Evolutionary conservation across 352 stramenopile species (phyloP), one percentile per base, ranked within the genome.

Genomic region (Thalassiosira pacifica): DNA sequence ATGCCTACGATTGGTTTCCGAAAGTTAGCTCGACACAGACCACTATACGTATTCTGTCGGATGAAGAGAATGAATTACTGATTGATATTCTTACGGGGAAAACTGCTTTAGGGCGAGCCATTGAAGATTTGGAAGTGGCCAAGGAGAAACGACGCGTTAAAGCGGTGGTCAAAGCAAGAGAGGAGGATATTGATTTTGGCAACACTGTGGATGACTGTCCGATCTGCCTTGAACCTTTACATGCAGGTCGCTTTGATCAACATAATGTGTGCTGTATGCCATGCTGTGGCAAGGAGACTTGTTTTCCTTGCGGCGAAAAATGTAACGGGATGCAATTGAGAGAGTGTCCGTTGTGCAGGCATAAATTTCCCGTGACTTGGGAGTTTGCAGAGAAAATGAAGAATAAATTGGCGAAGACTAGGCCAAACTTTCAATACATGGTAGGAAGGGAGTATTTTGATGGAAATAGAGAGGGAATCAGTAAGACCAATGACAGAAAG

Each of bases 261-360:
- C 34, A 42, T 4, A 42, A 42, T 10, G 10, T 42, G 34, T 42
- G 34, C 34, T 42, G 10, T 10, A 42, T 42, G 34, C 34, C 34
- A 11, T 42, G 34, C 34, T 42, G 34, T 10, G 59, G 59, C 6
- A 67, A 67, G 32, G 11, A 67, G 59, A 67, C n/a, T 27, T 67
- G 59, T 67, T 19, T 67, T 34, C 32, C 59, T 27, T 67, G 59
- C 59, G 4, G 3, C 16, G n/a, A n/a, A n/a, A 42, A 67, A 34
- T 42, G 32, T 16, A 24, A 67, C 34, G 59, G 8, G 18, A 19
- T n/a, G 27, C 11, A 24, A n/a, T n/a, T 67, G 6, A 27, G 31
- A 67, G 59, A 67, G 59, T 67, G 59, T 42, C 59, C 59, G 18
- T 18, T 67, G 32, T 67, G 59, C 59, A 34, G 59, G n/a, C 59